Evolutionary conservation across 352 stramenopile species (phyloP).

Genomic region (Globisporangium polare): DNA sequence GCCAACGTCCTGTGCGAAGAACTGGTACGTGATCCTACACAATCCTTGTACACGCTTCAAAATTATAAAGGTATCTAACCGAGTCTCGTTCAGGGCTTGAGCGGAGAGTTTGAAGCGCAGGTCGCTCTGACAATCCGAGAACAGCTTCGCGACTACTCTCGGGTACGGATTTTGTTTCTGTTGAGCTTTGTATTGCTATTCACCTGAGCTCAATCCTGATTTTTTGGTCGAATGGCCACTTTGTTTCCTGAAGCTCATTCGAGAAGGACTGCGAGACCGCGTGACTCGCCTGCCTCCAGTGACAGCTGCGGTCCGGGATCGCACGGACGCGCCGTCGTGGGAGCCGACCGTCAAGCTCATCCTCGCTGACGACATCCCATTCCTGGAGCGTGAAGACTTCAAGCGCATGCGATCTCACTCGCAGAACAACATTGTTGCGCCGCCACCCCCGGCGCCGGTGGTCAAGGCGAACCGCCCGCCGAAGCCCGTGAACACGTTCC

Average conservation of each 20-base stretch:
- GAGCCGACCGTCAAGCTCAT: conserved; percentile 73
- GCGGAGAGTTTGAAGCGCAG: conserved; percentile 75
- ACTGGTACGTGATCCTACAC: no score
- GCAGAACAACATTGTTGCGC: conserved; percentile 37
- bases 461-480: conserved; percentile 63
- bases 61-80: not conserved
- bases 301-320: conserved; percentile 51
- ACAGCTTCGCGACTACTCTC: conserved; percentile 71
- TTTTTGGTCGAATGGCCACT: not conserved
- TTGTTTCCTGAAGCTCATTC: conserved; percentile 43
- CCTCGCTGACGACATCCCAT: conserved; percentile 64
- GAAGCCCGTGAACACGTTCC: conserved; percentile 82
- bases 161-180: conserved; percentile 31
- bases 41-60: no score
- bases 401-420: conserved; percentile 73
- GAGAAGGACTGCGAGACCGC: conserved; percentile 59
- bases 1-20: conserved; percentile 64
- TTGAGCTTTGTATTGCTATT: not conserved
- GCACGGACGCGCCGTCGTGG: conserved; percentile 55
- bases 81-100: conserved; percentile 42
- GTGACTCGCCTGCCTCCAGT: conserved; percentile 58
- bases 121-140: conserved; percentile 76
- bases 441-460: conserved; percentile 19
- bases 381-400: conserved; percentile 74
- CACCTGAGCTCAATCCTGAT: conserved; percentile 4